Evolutionary conservation across 2,329 filamentous ascomycete genomes (phyloP).

Genomic region (Fusarium oxysporum): DNA sequence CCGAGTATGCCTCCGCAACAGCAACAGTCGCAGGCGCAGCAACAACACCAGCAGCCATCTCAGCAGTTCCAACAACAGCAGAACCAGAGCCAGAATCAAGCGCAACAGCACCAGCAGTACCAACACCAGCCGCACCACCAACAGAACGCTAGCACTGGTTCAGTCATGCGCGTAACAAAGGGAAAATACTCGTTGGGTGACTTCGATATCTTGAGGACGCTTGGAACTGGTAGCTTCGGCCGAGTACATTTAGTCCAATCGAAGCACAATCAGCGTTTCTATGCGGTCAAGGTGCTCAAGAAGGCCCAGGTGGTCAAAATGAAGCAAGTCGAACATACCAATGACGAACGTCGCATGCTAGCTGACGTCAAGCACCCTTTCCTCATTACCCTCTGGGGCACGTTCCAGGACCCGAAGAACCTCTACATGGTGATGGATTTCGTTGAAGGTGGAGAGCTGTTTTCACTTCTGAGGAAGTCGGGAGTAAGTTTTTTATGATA

Average conservation of each 20-base stretch:
- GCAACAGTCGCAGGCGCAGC: constrained; percentile 45
- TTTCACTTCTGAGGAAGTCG: constrained; percentile 94
- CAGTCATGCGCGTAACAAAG: constrained; percentile 79
- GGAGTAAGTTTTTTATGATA: constrained; percentile 65
- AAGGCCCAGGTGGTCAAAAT: constrained; percentile 99
- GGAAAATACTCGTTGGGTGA: constrained; percentile 96
- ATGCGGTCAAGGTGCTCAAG: constrained; percentile 98
- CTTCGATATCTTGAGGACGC: constrained; percentile 88
- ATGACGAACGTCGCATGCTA: constrained; percentile 96
- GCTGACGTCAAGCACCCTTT: constrained; percentile 98
- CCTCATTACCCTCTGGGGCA: constrained; percentile 97
- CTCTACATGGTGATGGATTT: constrained; percentile 99
- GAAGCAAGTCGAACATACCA: constrained; percentile 99
- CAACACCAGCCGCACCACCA: constrained; percentile 49
- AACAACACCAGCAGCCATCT: constrained; percentile 41
- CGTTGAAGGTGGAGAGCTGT: constrained; percentile 97
- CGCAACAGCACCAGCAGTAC: constrained; percentile 41
- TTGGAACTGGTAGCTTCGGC: constrained; percentile 97
- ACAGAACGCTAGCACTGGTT: constrained; percentile 49
- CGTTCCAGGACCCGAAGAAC: constrained; percentile 94
- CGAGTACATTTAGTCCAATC: constrained; percentile 97
- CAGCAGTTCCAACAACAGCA: constrained; percentile 36
- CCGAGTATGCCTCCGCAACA: constrained; percentile 48
- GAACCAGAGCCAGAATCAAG: constrained; percentile 18
- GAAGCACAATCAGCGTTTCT: constrained; percentile 97